A percentile compares a stretch with the other conserved stretches of the same genome.
Conservation (phyloP, 2,329 filamentous ascomycete genomes). For the Huntiella decipiens region DNA sequence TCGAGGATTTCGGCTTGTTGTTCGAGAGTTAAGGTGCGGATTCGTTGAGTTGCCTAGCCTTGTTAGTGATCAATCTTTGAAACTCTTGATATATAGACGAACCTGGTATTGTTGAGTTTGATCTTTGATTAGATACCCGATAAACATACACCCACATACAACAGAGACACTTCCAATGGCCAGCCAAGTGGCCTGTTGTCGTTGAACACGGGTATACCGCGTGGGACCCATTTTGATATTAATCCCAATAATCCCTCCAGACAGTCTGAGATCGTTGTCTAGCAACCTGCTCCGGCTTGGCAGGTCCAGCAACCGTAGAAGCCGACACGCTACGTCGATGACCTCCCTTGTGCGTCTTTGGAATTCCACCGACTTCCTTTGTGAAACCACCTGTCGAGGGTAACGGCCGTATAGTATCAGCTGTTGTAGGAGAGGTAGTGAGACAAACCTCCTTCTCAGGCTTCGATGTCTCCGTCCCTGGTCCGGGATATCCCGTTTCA, state of each 20-base stretch:
- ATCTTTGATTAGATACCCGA: conserved; percentile 30
- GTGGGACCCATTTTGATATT: not conserved
- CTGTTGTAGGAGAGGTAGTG: not conserved
- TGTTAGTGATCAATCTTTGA: not conserved
- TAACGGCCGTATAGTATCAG: not conserved
- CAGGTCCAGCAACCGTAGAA: not conserved
- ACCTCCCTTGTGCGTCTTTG: not conserved
- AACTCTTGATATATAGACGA: conserved; percentile 4
- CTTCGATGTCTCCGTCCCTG: no score
- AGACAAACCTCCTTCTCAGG: no score
- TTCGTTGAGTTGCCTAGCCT: conserved; percentile 18
- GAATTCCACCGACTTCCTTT: not conserved
- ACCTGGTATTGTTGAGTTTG: conserved; percentile 28
- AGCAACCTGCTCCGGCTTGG: not conserved
- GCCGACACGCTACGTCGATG: not conserved
- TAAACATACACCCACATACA: conserved; percentile 27
- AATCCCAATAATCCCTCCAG: conserved; percentile 10
- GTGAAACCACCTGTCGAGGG: not conserved
- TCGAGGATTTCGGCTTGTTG: conserved; percentile 29
- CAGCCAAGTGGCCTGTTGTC: not conserved
- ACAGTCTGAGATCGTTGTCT: conserved; percentile 2
- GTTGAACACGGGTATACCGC: not conserved
- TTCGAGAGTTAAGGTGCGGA: conserved; percentile 20
- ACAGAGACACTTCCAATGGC: conserved; percentile 29
- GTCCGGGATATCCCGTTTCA: no score